Conservation (phyloP, 371 early-diverging fungal species). For the Fennellomyces sp. region DNA sequence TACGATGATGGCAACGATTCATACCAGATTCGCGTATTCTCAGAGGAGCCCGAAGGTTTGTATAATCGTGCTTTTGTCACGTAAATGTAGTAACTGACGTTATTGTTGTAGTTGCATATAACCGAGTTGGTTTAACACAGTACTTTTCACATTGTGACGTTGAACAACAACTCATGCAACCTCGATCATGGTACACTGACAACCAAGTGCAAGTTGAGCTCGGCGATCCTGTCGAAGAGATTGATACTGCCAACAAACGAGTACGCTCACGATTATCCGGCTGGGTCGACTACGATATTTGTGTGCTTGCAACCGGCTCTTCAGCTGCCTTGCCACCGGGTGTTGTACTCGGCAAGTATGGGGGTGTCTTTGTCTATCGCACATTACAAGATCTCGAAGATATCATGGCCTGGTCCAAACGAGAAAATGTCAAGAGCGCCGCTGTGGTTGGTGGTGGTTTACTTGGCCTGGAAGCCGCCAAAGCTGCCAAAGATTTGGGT, state of each 20-base stretch:
- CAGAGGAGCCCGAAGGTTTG: slow-evolving; percentile 58
- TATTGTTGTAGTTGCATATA: slow-evolving; percentile 49
- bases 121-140: slow-evolving; percentile 67
- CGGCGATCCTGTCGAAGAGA: slow-evolving; percentile 45
- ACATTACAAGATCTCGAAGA: slow-evolving; percentile 60
- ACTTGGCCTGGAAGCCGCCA: slow-evolving; percentile 71
- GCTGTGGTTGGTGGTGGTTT: slow-evolving; percentile 70
- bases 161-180: slow-evolving; percentile 50
- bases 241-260: slow-evolving; percentile 36
- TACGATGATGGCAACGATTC: slow-evolving; percentile 40
- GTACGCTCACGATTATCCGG: slow-evolving; percentile 34
- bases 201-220: slow-evolving; percentile 41
- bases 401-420: slow-evolving; percentile 52
- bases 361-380: slow-evolving; percentile 69
- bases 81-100: not conserved
- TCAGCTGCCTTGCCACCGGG: slow-evolving; percentile 58
- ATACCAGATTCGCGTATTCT: slow-evolving; percentile 54
- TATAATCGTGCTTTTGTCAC: not conserved
- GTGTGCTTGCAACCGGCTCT: slow-evolving; percentile 68
- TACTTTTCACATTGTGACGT: slow-evolving; percentile 61
- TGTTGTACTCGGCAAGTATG: slow-evolving; percentile 29
- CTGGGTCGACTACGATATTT: slow-evolving; percentile 52
- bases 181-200: slow-evolving; percentile 55
- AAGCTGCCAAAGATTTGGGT: slow-evolving; percentile 60
- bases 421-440: slow-evolving; percentile 30